Conservation (phyloP, 2,329 filamentous ascomycete species). For the Beauveria rudraprayagi region DNA sequence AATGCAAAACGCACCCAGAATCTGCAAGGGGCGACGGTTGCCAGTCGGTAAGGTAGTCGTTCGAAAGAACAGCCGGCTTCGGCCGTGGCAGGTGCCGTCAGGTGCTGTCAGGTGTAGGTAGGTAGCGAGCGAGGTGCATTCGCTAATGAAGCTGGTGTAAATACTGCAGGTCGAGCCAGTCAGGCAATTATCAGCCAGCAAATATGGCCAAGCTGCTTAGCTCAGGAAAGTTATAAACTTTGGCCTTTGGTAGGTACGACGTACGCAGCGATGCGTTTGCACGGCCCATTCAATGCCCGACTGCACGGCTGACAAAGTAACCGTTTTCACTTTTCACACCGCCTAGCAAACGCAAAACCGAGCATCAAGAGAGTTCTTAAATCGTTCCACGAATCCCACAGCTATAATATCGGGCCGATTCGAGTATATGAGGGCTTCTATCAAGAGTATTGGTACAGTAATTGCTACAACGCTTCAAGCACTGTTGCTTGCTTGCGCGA, state of each 20-base stretch:
- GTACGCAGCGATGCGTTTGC: not conserved
- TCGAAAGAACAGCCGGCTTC: constrained; percentile 9
- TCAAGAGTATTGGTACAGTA: constrained; percentile 9
- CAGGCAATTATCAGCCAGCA: not conserved
- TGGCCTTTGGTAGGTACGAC: no score
- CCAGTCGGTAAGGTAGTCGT: not conserved
- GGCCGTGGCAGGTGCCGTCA: constrained; percentile 7
- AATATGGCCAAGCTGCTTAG: not conserved
- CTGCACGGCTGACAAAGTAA: no score
- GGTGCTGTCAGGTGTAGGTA: constrained; percentile 5
- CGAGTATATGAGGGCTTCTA: not conserved
- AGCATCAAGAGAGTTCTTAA: not conserved
- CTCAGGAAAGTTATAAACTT: not conserved
- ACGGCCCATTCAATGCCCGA: not conserved
- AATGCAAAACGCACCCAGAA: not conserved
- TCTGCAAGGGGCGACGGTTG: not conserved
- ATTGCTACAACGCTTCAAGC: constrained; percentile 4
- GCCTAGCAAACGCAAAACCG: not conserved
- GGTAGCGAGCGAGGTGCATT: constrained; percentile 7
- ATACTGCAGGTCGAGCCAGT: not conserved
- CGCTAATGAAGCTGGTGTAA: not conserved
- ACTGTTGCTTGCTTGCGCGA: not conserved
- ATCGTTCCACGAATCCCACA: not conserved
- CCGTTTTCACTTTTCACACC: not conserved
- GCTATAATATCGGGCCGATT: not conserved